Base-by-base conservation (phyloP, 371 early-diverging fungal genomes). In the Haplosporangium sp. region DNA sequence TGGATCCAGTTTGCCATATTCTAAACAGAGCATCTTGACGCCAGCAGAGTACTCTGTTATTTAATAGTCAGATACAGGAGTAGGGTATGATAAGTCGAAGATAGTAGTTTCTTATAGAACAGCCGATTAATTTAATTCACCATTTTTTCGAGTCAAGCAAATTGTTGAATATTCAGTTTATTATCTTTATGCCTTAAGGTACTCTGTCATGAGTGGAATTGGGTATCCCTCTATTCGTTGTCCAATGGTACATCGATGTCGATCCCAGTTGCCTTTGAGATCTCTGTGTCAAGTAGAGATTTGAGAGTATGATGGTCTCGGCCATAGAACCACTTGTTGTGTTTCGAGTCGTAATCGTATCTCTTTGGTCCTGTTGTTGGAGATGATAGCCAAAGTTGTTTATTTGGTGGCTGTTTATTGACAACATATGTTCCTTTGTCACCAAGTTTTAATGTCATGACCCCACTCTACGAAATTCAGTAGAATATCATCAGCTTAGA, bases 391-490 rank as follows among this genome's bases (percentile, higher is more conserved):
- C 99, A 99, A 20, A 99, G 95, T 85, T 99, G 99, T 79, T 92
- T 92, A 88, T 98, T 98, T 2, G 99, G 96, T 34, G 99, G 99
- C 84, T 99, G 99, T 83, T 98, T 99, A 86, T 99, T 99, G 75
- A 99, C 85, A 0, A 99, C 98, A 84, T 96, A 99, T 0, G 96
- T 97, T 27, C 99, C 99, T 53, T 88, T 78, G n/a, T 66, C 77
- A 8, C 97, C 97, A 0, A 98, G 85, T 20, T 89, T 91, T 35
- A 98, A 74, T 0, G 96, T 97, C 88, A 99, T 86, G 7, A 98
- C 98, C 38, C 98, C 98, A 55, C 84, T 83, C 84, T 84, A 69
- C 37, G 8, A 15, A 27, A 27, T 0, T 27, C 27, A 27, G 27
- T 27, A 27, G 27, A 27, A 27, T 27, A 27, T 27, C 27, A 27